Evolutionary conservation across 495 filamentous ascomycete genomes (phyloP).

Genomic region (Neurospora pannonica): DNA sequence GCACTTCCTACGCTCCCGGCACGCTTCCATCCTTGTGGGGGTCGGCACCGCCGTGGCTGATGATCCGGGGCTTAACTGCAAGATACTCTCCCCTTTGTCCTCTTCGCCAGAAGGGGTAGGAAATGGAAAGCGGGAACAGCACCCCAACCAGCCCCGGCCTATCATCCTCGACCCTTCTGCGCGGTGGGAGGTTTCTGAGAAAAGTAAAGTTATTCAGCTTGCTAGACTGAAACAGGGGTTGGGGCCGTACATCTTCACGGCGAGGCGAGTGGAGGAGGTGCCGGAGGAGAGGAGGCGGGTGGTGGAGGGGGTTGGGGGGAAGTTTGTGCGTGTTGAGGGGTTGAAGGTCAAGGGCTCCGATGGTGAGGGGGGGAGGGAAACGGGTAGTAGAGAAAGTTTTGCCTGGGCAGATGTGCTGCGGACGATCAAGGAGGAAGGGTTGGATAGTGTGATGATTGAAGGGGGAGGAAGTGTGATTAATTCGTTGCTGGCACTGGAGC

Average conservation of each 20-base stretch:
- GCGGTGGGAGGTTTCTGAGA: slow-evolving; percentile 53
- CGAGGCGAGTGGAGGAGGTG: slow-evolving; percentile 2
- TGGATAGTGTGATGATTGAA: slow-evolving; percentile 81
- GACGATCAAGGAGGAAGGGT: slow-evolving; percentile 46
- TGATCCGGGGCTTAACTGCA: slow-evolving; percentile 72
- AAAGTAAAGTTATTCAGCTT: slow-evolving; percentile 53
- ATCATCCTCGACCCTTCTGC: slow-evolving; percentile 67
- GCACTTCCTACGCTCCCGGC: slow-evolving; percentile 71
- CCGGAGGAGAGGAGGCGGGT: slow-evolving; percentile 15
- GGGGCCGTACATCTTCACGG: slow-evolving; percentile 60
- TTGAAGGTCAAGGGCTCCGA: neutral
- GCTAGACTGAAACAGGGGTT: slow-evolving; percentile 58
- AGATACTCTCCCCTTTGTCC: slow-evolving; percentile 20
- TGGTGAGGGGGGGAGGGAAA: slow-evolving; percentile 6
- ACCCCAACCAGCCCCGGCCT: slow-evolving; percentile 55
- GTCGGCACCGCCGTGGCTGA: slow-evolving; percentile 76
- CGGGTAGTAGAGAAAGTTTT: slow-evolving; percentile 7
- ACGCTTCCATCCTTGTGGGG: slow-evolving; percentile 79
- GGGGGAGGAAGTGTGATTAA: slow-evolving; percentile 74
- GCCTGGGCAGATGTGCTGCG: slow-evolving; percentile 56
- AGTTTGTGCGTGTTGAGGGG: slow-evolving; percentile 21
- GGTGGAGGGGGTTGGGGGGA: slow-evolving; percentile 29
- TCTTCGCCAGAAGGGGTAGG: slow-evolving; percentile 23
- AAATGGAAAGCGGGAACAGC: neutral
- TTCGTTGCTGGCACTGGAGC: slow-evolving; percentile 50